phyloP scores from a whole-genome alignment of 345 rosid species.

The Dipteronia dyeriana region DNA sequence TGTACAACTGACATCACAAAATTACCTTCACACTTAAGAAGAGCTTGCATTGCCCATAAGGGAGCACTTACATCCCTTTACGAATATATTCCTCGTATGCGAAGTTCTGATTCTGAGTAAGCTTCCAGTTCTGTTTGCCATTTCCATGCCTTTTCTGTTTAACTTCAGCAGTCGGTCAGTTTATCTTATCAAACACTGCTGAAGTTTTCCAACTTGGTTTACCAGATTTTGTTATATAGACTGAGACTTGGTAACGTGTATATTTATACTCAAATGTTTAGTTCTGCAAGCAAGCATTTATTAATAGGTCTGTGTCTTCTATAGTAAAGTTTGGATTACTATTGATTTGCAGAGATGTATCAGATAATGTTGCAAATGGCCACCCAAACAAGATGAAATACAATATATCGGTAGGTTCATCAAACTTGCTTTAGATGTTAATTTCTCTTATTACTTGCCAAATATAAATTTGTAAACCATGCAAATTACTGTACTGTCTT shows the following conservation, averaged over 20 bases:
- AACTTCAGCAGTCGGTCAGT: slow-evolving; percentile 2
- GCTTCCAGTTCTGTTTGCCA: slow-evolving; percentile 20
- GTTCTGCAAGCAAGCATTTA: not conserved
- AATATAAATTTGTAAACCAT: slow-evolving; percentile 6
- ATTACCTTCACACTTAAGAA: slow-evolving; percentile 69
- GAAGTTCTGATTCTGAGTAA: slow-evolving; percentile 76
- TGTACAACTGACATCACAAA: slow-evolving; percentile 50
- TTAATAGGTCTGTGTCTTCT: not conserved
- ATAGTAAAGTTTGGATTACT: slow-evolving; percentile 10
- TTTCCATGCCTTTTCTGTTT: slow-evolving; percentile 4
- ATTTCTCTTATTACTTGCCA: slow-evolving; percentile 2
- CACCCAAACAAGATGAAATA: slow-evolving; percentile 49
- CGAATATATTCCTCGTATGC: slow-evolving; percentile 88
- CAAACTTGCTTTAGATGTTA: slow-evolving; percentile 4
- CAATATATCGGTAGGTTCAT: slow-evolving; percentile 62
- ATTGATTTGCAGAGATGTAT: slow-evolving; percentile 51
- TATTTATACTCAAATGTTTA: not conserved
- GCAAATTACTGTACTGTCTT: not conserved
- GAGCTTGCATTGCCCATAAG: slow-evolving; percentile 83
- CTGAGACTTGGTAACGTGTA: not conserved
- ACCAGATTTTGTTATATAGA: not conserved
- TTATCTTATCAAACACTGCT: not conserved
- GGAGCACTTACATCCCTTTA: slow-evolving; percentile 71
- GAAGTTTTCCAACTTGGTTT: not conserved
- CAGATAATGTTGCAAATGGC: slow-evolving; percentile 34